A percentile compares a stretch with the other conserved stretches of the same genome.
These are phyloP conservation scores for Tolypocladium endophyticum DNA, from an alignment of 2,329 filamentous ascomycete genomes.

Conservation along the genomic window DNA sequence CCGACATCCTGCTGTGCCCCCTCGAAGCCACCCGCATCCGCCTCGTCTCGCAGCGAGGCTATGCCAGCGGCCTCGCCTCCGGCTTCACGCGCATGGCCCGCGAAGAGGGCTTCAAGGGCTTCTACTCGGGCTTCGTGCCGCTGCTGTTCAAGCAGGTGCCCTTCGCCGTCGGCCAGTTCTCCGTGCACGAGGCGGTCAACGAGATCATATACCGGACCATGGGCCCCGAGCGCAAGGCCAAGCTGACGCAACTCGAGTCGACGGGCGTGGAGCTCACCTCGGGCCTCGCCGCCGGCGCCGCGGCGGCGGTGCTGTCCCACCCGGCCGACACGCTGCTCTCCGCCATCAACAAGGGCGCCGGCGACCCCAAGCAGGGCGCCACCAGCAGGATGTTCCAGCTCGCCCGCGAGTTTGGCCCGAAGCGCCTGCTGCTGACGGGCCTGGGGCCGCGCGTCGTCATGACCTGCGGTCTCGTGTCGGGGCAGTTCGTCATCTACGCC, in stretches of 20 bases:
- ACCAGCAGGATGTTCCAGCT: conserved; percentile 42
- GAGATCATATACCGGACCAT: conserved; percentile 62
- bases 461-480: conserved; percentile 41
- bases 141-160: conserved; percentile 84
- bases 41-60: conserved; percentile 72
- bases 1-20: conserved; percentile 77
- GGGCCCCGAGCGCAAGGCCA: conserved; percentile 56
- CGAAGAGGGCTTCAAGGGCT: conserved; percentile 67
- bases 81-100: conserved; percentile 68
- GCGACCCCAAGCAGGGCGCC: conserved; percentile 34
- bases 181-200: conserved; percentile 81
- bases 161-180: conserved; percentile 91
- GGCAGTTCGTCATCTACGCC: conserved; percentile 45
- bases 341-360: conserved; percentile 45
- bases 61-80: conserved; percentile 58
- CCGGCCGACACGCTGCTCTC: conserved; percentile 61
- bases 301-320: conserved; percentile 79
- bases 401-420: conserved; percentile 39
- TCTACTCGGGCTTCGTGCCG: conserved; percentile 86
- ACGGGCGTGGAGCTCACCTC: conserved; percentile 79
- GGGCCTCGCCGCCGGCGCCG: conserved; percentile 79
- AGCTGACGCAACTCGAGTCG: conserved; percentile 58
- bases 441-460: conserved; percentile 41
- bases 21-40: conserved; percentile 74
- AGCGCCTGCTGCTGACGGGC: conserved; percentile 33